Conservation (phyloP, 129 eudicot species). For the Flaveria linearis region DNA sequence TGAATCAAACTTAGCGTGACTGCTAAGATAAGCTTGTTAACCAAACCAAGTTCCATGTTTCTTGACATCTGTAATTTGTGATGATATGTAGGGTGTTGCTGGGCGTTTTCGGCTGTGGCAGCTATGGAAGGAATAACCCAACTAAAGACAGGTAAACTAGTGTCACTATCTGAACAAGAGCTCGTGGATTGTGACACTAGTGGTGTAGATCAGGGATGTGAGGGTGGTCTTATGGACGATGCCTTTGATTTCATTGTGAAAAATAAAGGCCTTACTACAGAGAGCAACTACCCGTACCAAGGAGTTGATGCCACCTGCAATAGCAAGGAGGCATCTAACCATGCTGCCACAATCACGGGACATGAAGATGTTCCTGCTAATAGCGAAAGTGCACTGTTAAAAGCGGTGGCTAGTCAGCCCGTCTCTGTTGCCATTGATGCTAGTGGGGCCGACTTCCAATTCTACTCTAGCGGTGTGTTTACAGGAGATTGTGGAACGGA, state of each 20-base stretch:
- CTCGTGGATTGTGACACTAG: slow-evolving; percentile 5
- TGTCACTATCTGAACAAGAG: not conserved
- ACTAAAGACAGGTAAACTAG: not conserved
- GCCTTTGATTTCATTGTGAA: not conserved
- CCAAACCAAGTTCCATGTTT: not conserved
- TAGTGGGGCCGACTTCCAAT: slow-evolving; percentile 23
- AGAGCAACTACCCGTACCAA: not conserved
- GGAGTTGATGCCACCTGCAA: not conserved
- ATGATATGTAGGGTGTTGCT: not conserved
- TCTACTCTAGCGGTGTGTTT: slow-evolving; percentile 28
- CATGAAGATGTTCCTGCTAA: slow-evolving; percentile 8
- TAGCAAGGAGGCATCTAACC: not conserved
- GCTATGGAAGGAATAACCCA: slow-evolving; percentile 7
- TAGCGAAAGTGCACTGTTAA: not conserved
- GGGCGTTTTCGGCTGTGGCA: slow-evolving; percentile 9
- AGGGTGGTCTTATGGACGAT: not conserved
- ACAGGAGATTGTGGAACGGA: slow-evolving; percentile 30
- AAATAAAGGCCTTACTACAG: not conserved
- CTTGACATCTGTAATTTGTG: not conserved
- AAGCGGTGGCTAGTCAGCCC: slow-evolving; percentile 2
- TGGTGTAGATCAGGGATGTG: not conserved
- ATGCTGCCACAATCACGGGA: not conserved
- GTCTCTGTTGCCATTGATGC: slow-evolving; percentile 8
- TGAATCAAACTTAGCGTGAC: not conserved
- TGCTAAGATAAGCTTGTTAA: not conserved